phyloP scores from a whole-genome alignment of 2,329 filamentous ascomycete genomes.

The Alternaria arborescens region DNA sequence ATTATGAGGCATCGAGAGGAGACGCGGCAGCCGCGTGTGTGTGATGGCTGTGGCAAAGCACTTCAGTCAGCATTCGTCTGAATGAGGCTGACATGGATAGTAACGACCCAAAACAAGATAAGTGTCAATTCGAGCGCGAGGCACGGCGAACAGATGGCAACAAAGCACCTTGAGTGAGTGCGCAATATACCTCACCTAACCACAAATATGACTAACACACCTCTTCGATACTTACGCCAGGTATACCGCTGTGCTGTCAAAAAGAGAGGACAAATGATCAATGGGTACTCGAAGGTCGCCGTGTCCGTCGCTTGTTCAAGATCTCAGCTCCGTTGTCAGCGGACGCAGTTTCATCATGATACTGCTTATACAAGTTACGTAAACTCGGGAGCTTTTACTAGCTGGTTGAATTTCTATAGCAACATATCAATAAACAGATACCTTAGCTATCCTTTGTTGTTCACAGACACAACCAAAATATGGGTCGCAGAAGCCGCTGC shows the following conservation, averaged over 20 bases:
- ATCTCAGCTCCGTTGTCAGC: background rate
- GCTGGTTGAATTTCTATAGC: background rate
- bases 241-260: background rate
- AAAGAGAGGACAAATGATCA: background rate
- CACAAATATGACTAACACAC: background rate
- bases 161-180: background rate
- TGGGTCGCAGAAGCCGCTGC: background rate
- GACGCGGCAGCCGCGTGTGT: background rate
- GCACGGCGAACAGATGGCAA: background rate
- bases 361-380: background rate
- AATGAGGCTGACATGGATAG: background rate
- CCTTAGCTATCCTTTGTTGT: background rate
- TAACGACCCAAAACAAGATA: background rate
- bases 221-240: background rate
- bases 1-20: background rate
- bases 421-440: background rate
- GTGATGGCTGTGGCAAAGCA: background rate
- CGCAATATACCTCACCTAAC: background rate
- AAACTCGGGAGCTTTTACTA: background rate
- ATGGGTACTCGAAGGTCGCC: background rate
- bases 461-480: background rate
- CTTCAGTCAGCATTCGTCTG: background rate
- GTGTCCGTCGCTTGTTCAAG: background rate
- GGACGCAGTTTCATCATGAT: background rate
- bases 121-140: background rate